Evolutionary conservation across 1,139 yeast species (phyloP).

Genomic region (Geotrichum cucujoidarum): DNA sequence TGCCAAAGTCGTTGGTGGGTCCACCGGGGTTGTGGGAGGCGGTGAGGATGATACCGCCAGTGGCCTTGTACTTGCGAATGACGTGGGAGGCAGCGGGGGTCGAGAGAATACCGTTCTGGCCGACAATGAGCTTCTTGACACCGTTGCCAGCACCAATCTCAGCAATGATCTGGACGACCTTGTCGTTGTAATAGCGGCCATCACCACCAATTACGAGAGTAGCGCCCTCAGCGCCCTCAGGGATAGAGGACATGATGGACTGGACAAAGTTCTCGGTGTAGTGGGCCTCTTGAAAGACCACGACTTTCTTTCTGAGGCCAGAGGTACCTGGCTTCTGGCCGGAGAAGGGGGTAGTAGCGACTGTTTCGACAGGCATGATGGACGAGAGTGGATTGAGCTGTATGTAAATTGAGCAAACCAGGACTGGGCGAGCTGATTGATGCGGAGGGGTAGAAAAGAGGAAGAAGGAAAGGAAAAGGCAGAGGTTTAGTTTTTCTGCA

Average conservation of each 20-base stretch:
- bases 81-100: slow-evolving; percentile 96
- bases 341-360: slow-evolving; percentile 65
- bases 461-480: background rate
- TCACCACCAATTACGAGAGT: slow-evolving; percentile 94
- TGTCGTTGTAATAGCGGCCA: slow-evolving; percentile 86
- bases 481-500: no score
- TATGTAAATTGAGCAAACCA: no score
- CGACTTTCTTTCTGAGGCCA: slow-evolving; percentile 87
- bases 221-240: slow-evolving; percentile 74
- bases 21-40: slow-evolving; percentile 99
- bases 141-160: slow-evolving; percentile 89
- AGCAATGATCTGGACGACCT: slow-evolving; percentile 75
- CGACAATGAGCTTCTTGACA: slow-evolving; percentile 75
- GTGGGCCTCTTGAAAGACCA: slow-evolving; percentile 70
- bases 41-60: slow-evolving; percentile 94
- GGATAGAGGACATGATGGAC: slow-evolving; percentile 77
- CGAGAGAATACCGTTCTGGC: slow-evolving; percentile 80
- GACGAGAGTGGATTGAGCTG: background rate
- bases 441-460: background rate
- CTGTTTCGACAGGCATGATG: slow-evolving; percentile 21
- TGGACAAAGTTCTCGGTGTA: slow-evolving; percentile 95
- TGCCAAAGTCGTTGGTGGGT: slow-evolving; percentile 86
- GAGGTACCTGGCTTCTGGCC: slow-evolving; percentile 99
- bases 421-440: background rate
- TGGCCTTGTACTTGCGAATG: slow-evolving; percentile 69